Conservation (phyloP, 495 filamentous ascomycete species). For the Neurospora sp. region DNA sequence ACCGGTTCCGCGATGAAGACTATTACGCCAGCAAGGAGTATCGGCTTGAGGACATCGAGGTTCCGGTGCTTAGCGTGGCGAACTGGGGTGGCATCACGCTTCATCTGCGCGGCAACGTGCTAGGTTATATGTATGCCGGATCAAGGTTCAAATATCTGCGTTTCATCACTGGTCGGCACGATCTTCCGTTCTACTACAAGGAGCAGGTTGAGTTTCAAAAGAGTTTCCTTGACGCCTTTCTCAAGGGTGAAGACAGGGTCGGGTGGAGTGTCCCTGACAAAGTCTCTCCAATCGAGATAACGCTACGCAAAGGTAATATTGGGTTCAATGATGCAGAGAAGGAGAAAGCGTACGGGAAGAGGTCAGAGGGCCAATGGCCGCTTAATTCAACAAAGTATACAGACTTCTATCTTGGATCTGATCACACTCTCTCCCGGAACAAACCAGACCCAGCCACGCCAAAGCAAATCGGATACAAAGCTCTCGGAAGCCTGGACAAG, state of each 20-base stretch:
- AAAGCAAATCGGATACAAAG: conserved; percentile 41
- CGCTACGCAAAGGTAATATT: conserved; percentile 50
- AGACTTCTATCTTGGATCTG: conserved; percentile 40
- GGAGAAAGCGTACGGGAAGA: conserved; percentile 39
- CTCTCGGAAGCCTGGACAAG: conserved; percentile 41
- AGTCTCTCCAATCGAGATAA: conserved; percentile 44
- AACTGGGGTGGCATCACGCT: conserved; percentile 58
- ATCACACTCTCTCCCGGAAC: conserved; percentile 22
- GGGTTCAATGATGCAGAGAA: conserved; percentile 50
- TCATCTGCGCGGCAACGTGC: conserved; percentile 54
- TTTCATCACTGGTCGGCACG: conserved; percentile 58
- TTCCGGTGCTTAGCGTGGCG: conserved; percentile 50
- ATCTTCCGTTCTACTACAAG: conserved; percentile 60
- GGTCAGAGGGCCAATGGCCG: conserved; percentile 53
- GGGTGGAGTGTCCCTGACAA: conserved; percentile 49
- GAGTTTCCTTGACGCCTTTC: conserved; percentile 57
- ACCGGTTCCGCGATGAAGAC: conserved; percentile 46
- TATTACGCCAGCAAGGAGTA: conserved; percentile 55
- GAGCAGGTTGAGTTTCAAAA: conserved; percentile 54
- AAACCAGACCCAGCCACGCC: conserved; percentile 6
- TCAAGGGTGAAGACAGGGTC: conserved; percentile 48
- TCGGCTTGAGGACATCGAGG: conserved; percentile 48
- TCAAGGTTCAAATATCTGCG: conserved; percentile 54
- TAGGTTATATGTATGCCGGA: conserved; percentile 49
- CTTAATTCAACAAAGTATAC: conserved; percentile 51